These are phyloP conservation scores for Logfia minima DNA, from an alignment of 129 eudicot genomes.

Conservation along the genomic window DNA sequence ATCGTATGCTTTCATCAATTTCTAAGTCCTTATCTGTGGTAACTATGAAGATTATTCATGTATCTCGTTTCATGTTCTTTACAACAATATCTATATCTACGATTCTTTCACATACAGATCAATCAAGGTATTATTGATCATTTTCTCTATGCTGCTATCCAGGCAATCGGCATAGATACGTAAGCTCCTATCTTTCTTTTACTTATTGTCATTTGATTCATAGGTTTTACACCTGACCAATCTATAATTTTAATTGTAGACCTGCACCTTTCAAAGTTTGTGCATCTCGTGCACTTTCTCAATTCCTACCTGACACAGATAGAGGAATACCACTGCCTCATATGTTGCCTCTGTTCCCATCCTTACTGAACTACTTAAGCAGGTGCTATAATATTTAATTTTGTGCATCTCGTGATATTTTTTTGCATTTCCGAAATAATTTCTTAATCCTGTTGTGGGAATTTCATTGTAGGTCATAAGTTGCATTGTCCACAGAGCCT, in stretches of 20 bases:
- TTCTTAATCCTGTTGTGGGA: constrained; percentile 3
- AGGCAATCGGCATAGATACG: constrained; percentile 87
- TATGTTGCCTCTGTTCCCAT: constrained; percentile 61
- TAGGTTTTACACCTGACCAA: not conserved
- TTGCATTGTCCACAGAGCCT: constrained; percentile 71
- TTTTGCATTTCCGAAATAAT: not conserved
- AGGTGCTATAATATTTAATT: constrained; percentile 40
- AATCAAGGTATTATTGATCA: constrained; percentile 60
- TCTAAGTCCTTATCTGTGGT: constrained; percentile 87
- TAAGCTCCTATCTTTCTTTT: constrained; percentile 30
- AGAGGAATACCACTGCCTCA: constrained; percentile 65
- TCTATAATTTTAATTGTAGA: constrained; percentile 35
- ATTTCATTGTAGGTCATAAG: constrained; percentile 57
- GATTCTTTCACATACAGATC: constrained; percentile 48
- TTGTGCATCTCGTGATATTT: not conserved
- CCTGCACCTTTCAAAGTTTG: constrained; percentile 94
- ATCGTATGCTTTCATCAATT: constrained; percentile 82
- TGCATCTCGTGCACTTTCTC: constrained; percentile 86
- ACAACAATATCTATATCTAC: constrained; percentile 21
- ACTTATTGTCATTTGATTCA: not conserved
- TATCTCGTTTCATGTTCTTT: not conserved
- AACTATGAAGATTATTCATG: constrained; percentile 25
- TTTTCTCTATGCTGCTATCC: constrained; percentile 72
- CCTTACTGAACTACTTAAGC: constrained; percentile 88
- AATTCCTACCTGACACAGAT: constrained; percentile 70